Evolutionary conservation across 768 basidiomycete genomes (phyloP).

Genomic region (Termitomyces bulborhizus): DNA sequence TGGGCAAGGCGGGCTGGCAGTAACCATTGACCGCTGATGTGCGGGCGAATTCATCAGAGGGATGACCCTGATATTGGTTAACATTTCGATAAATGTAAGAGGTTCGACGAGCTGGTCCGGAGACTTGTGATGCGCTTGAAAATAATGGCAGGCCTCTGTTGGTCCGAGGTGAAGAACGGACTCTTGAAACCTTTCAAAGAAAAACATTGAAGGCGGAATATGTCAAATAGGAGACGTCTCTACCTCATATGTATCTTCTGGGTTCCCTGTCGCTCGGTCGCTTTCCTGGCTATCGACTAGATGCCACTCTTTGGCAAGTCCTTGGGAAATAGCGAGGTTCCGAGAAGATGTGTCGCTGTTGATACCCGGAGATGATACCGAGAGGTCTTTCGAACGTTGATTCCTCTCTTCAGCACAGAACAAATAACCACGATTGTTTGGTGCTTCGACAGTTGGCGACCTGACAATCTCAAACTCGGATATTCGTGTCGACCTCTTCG

Average conservation of each 20-base stretch:
- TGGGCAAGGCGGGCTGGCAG: neutral
- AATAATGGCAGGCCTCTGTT: neutral
- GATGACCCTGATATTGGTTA: constrained; percentile 6
- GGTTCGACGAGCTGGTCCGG: neutral
- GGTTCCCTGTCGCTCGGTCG: neutral
- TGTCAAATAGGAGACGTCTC: neutral
- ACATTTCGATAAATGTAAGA: constrained; percentile 1
- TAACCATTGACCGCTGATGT: constrained; percentile 8
- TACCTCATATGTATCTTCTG: neutral
- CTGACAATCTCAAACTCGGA: constrained; percentile 33
- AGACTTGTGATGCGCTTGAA: neutral
- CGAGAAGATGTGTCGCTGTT: neutral
- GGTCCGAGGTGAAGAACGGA: neutral
- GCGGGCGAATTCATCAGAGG: constrained; percentile 10
- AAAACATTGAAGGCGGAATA: neutral
- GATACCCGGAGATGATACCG: neutral
- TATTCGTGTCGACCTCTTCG: constrained; percentile 27
- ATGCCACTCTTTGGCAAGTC: neutral
- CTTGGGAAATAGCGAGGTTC: neutral
- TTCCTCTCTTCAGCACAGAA: too few species aligned
- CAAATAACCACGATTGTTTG: neutral
- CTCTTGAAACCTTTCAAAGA: neutral
- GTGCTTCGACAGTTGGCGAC: constrained; percentile 17
- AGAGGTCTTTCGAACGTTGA: neutral
- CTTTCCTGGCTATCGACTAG: neutral